Conservation (phyloP, 257 asterid genomes). For the Paraleonurus japonicus region DNA sequence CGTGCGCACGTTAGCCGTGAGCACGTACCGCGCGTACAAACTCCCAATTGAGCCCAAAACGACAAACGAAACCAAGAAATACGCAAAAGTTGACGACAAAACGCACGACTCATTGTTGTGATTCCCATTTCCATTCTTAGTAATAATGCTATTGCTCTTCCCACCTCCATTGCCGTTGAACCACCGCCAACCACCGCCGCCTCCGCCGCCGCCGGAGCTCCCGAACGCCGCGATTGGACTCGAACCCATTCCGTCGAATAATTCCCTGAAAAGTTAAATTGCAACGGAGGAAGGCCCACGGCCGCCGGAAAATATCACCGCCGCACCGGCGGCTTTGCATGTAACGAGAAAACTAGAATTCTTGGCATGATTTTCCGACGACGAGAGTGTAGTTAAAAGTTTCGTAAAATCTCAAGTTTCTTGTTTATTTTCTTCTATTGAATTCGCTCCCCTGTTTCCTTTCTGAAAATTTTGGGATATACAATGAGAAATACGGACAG, state of each 20-base stretch:
- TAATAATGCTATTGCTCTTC: constrained; percentile 23
- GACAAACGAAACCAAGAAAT: constrained; percentile 55
- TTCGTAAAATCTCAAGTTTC: neutral
- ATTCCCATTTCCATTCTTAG: constrained; percentile 16
- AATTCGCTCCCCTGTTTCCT: neutral
- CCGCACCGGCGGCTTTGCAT: constrained; percentile 29
- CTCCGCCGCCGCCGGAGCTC: constrained; percentile 18
- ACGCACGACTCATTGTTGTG: constrained; percentile 31
- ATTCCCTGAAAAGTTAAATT: neutral
- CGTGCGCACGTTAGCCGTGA: constrained; percentile 62
- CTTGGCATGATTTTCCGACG: neutral
- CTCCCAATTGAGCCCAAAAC: constrained; percentile 67
- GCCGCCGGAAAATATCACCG: constrained; percentile 25
- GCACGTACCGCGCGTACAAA: constrained; percentile 56
- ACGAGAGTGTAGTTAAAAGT: neutral
- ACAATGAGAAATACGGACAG: no score
- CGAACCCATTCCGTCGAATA: constrained; percentile 26
- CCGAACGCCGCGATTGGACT: constrained; percentile 31
- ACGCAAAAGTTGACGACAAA: constrained; percentile 52
- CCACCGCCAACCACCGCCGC: constrained; percentile 36
- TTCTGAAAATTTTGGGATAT: neutral
- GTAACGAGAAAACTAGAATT: constrained; percentile 4
- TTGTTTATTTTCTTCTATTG: neutral
- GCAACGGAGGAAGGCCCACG: neutral
- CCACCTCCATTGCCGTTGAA: constrained; percentile 23